Base-by-base conservation (phyloP, 2,329 filamentous ascomycete species). In the Aureobasidium sp. region DNA sequence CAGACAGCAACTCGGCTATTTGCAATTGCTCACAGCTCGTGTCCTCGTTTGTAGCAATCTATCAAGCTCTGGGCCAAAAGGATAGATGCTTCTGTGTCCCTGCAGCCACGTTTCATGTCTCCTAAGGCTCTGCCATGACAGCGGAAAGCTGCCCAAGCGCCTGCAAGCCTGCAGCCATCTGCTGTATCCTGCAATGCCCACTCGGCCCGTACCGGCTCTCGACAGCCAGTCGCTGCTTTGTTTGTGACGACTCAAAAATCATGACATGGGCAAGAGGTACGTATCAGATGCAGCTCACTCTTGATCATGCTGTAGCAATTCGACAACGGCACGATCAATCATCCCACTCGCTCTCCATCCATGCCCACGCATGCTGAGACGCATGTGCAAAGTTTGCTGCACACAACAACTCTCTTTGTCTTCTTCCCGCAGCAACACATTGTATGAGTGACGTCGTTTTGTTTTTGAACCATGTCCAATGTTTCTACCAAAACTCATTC, bases 231-330 rank as follows among this genome's bases (percentile, higher is more conserved):
- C 45, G 57, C 45, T 59, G 32, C 13, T 49, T 59, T 59, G 57
- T 59, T 59, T 59, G 57, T 59, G 57, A 59, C 45, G 50, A 59
- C 57, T 59, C 57, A 59, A 41, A 36, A 59, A 59, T 59, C 57
- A 42, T 59, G 57, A 50, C 42, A 50, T 59, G 45, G 44, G 45
- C 27, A 50, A 41, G 37, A 49, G 45, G 44, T 50, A 59, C 57
- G 57, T 59, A 59, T 59, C 57, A 58, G 54, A 48, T 58, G 42
- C 54, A 58, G 42, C 30, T 45, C 53, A 36, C 9, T 47, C 21
- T 47, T 39, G 54, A 47, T 39, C 42, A 39, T 37, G 34, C 34
- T 37, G 34, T 47, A 37, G 42, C 30, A 47, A 39, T 57, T 34
- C 39, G 30, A 45, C 29, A 45, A 54, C 53, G 29, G 29, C 41